Base-by-base conservation (phyloP, 179 eudicot species). In the Heliamphora pulchella region DNA sequence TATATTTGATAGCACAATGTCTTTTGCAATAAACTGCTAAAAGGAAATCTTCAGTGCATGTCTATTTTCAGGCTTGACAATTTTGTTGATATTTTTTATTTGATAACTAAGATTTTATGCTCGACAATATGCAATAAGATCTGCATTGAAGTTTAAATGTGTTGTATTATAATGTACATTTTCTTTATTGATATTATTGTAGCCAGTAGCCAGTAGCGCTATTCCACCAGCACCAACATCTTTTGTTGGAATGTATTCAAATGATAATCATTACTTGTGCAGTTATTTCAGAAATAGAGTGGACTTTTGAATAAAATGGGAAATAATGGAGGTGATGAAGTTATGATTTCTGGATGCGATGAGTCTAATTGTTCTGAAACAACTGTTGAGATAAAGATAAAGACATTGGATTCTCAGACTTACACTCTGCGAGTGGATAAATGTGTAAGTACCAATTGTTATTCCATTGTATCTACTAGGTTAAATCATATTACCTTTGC, bases 381-480 rank as follows among this genome's bases (percentile, higher is more conserved):
- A 64, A 86, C 85, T 15, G 92, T 96, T 82, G 97, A 96, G 87
- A 96, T 96, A 72, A 96, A 96, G 85, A 87, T 96, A 75, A 96
- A 94, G 92, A 96, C 98, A 11, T 81, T 96, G 94, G 98, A 96
- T 88, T 96, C 98, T 71, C 97, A 92, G 81, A 96, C 98, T 3
- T 90, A 93, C 86, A 90, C 96, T 51, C 70, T 96, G 83, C 97
- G 83, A 64, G 99, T 96, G 80, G 97, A 96, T 89, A 96, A 93
- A 87, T 92, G 90, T 87, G 99, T 96, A 88, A 82, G 71, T 51
- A 68, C 17, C 31, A 69, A 77, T 76, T 76, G 14, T 15, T 61
- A 13, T 58, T 78, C 78, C 58, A 48, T 66, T 79, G 65, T 79
- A 31, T 31, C 53, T 3, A 74, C 65, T 51, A 50, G 0, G 50